Evolutionary conservation across 306 rosid species (phyloP).

Genomic region (Notholithocarpus densiflorus): DNA sequence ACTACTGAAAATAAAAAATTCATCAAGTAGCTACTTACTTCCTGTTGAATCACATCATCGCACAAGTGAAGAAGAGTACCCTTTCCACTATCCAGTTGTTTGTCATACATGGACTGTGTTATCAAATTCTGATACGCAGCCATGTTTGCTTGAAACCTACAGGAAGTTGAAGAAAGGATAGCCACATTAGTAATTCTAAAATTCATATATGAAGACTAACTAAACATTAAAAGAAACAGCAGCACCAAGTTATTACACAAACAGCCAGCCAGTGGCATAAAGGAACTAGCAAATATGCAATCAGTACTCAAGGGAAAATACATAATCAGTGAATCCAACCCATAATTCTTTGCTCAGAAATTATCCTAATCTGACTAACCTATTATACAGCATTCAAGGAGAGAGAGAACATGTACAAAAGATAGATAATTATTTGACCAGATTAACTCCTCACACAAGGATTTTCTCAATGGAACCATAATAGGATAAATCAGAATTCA

Average conservation of each 20-base stretch:
- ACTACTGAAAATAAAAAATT: neutral
- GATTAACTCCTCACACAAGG: neutral
- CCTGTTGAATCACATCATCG: slow-evolving; percentile 97
- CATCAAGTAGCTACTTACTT: slow-evolving; percentile 54
- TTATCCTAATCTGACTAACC: neutral
- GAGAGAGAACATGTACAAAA: neutral
- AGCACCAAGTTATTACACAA: neutral
- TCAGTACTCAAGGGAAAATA: slow-evolving; percentile 8
- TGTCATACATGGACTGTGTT: slow-evolving; percentile 94
- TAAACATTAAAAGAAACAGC: neutral
- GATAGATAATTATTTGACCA: neutral
- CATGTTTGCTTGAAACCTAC: slow-evolving; percentile 84
- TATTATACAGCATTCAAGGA: neutral
- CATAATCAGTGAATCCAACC: slow-evolving; percentile 7
- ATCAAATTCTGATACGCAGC: slow-evolving; percentile 90
- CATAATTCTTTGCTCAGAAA: neutral
- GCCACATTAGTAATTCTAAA: slow-evolving; percentile 8
- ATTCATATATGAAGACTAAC: neutral
- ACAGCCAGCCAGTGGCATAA: neutral
- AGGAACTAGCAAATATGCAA: slow-evolving; percentile 1
- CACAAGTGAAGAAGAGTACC: slow-evolving; percentile 99
- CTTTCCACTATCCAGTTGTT: slow-evolving; percentile 94
- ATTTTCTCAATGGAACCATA: neutral
- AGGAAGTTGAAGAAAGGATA: slow-evolving; percentile 16
- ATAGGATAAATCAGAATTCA: slow-evolving; percentile 1